Conservation (phyloP, 2,329 filamentous ascomycete species). For the Penicillium crustosum region DNA sequence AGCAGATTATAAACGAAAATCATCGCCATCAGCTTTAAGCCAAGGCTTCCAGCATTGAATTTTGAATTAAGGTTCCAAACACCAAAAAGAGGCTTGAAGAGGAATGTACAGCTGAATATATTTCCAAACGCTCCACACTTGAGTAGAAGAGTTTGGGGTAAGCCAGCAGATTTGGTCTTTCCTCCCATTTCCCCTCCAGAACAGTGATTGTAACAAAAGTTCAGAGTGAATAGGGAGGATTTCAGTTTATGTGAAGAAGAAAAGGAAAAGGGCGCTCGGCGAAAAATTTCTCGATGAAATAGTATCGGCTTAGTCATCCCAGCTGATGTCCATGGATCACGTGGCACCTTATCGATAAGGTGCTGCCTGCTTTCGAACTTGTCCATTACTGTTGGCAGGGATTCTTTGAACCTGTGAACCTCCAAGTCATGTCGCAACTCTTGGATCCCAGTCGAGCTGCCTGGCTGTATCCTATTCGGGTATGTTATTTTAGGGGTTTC, state of each 20-base stretch:
- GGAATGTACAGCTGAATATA: conserved; percentile 46
- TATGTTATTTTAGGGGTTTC: conserved; percentile 26
- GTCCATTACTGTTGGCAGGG: background rate
- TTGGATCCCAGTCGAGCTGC: conserved; percentile 37
- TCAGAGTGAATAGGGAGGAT: conserved; percentile 51
- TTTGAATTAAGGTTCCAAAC: too few species aligned
- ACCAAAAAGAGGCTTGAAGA: background rate
- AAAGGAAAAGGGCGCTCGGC: conserved; percentile 28
- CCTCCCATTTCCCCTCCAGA: conserved; percentile 51
- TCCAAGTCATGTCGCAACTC: conserved; percentile 17
- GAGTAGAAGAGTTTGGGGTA: conserved; percentile 47
- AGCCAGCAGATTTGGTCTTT: conserved; percentile 45
- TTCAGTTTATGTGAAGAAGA: conserved; percentile 43
- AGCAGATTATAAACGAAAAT: conserved; percentile 53
- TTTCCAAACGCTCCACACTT: conserved; percentile 49
- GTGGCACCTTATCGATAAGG: conserved; percentile 39
- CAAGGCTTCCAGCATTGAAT: background rate
- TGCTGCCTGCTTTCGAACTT: conserved; percentile 13
- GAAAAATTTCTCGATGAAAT: conserved; percentile 23
- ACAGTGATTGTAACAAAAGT: conserved; percentile 41
- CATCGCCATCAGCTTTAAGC: conserved; percentile 19
- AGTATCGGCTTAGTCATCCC: conserved; percentile 17
- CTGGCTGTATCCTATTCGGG: conserved; percentile 52
- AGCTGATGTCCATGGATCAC: background rate
- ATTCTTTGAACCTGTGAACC: conserved; percentile 1